Percentiles rank a stretch among this genome's conserved stretches.
These are phyloP conservation scores for Pistacia vera DNA, from an alignment of 345 rosid genomes.

Conservation along the genomic window DNA sequence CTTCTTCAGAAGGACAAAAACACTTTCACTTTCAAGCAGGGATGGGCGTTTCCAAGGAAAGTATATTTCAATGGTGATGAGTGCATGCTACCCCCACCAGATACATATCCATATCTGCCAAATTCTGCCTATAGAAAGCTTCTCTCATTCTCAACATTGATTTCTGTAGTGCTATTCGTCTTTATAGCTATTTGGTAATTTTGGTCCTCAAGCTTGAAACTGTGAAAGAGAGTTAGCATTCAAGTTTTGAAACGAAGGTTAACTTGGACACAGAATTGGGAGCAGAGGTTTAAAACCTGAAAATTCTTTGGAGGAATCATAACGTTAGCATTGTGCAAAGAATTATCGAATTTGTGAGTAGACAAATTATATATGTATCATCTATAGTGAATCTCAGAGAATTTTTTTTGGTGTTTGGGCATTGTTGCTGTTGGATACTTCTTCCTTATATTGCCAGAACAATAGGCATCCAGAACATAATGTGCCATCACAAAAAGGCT, in stretches of 20 bases:
- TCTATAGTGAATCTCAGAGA: background rate
- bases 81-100: slow-evolving; percentile 90
- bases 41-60: slow-evolving; percentile 92
- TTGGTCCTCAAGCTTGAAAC: background rate
- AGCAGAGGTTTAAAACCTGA: background rate
- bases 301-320: slow-evolving; percentile 13
- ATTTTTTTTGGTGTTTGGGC: background rate
- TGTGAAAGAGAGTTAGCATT: background rate
- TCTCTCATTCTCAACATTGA: slow-evolving; percentile 30
- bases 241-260: too few species aligned
- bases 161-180: slow-evolving; percentile 34
- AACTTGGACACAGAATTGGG: background rate
- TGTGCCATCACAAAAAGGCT: background rate
- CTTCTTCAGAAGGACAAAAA: slow-evolving; percentile 76
- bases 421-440: background rate
- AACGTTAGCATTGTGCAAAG: background rate
- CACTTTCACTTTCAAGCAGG: slow-evolving; percentile 82
- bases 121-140: slow-evolving; percentile 42
- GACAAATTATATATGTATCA: background rate
- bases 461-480: background rate
- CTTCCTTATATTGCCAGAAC: background rate
- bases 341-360: slow-evolving; percentile 3
- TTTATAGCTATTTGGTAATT: slow-evolving; percentile 35
- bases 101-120: slow-evolving; percentile 78
- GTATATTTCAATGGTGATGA: slow-evolving; percentile 95